Evolutionary conservation across 805 yeast species (phyloP), one percentile per base, ranked within the genome.

Genomic region (Metschnikowia reukaufii): DNA sequence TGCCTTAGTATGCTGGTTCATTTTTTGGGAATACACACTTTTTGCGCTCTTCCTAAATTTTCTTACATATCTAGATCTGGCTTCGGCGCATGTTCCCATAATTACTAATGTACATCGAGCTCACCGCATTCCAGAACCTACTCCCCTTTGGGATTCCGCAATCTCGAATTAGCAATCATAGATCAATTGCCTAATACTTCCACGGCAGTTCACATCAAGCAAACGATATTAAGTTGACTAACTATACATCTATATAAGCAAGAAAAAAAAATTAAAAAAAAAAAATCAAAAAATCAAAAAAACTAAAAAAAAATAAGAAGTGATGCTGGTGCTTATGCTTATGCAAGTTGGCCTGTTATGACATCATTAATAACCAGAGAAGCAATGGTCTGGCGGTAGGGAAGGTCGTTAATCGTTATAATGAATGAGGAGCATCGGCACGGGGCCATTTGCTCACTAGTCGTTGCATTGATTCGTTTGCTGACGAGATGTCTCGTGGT

Each of bases 401-500:
- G 37, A 39, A 42, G 31, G 39, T 44, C 47, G 23, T 44, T 17
- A 44, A 33, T 44, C 47, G 35, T 44, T 15, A 39, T 12, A 33
- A 33, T 7, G 42, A 36, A 21, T 31, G 41, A 10, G 35, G 25
- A 20, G 39, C 40, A 33, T 35, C 9, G 37, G 12, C 19, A 15
- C 34, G n/a, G 18, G 39, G 44, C 18, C 35, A 6, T 34, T 20
- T 13, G 27, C 39, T 34, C 34, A 35, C 5, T 30, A 21, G 17
- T 42, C 39, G 39, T 35, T 35, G 40, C 40, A 35, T 42, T 19
- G 18, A n/a, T 21, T 40, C 35, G 39, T 35, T 29, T 42, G 45
- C 35, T 29, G 35, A 36, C 25, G 30, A 25, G 31, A 34, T 17
- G 35, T 42, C 40, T 42, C 23, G 29, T n/a, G 17, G 25, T 30